These are phyloP conservation scores for Eucalyptus regnans DNA, from an alignment of 345 rosid species.

Conservation along the genomic window DNA sequence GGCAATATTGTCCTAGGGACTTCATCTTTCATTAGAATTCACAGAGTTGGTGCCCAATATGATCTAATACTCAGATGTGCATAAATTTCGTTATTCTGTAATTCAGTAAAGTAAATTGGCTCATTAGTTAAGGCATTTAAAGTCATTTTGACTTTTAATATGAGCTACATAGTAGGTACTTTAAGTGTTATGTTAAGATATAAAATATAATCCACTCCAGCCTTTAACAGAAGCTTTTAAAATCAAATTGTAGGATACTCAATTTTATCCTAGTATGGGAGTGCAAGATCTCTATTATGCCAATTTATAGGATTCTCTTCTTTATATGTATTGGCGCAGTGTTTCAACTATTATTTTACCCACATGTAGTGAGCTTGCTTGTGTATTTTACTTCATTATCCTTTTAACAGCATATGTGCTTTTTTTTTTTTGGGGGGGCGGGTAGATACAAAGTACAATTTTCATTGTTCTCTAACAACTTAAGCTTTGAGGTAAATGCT, in stretches of 20 bases:
- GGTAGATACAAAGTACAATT: background rate
- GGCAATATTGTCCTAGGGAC: background rate
- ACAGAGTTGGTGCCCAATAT: background rate
- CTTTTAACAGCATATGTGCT: background rate
- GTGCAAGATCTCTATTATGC: background rate
- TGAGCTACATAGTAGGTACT: background rate
- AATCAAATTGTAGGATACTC: background rate
- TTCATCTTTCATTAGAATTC: background rate
- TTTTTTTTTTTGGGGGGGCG: background rate
- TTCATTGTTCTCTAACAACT: background rate
- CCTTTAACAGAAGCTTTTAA: background rate
- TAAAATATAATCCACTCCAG: background rate
- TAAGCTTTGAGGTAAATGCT: background rate
- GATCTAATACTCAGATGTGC: background rate
- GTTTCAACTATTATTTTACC: background rate
- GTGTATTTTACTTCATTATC: background rate
- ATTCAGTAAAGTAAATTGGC: background rate
- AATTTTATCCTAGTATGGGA: background rate
- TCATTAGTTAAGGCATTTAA: background rate
- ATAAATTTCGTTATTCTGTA: background rate
- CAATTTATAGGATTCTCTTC: background rate
- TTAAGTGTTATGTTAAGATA: background rate
- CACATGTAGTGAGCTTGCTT: background rate
- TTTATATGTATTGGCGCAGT: background rate
- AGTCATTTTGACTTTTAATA: background rate